A percentile compares a stretch with the other conserved stretches of the same genome.
These are phyloP conservation scores for Colletotrichum trifolii DNA, from an alignment of 2,329 filamentous ascomycete species.

Conservation along the genomic window DNA sequence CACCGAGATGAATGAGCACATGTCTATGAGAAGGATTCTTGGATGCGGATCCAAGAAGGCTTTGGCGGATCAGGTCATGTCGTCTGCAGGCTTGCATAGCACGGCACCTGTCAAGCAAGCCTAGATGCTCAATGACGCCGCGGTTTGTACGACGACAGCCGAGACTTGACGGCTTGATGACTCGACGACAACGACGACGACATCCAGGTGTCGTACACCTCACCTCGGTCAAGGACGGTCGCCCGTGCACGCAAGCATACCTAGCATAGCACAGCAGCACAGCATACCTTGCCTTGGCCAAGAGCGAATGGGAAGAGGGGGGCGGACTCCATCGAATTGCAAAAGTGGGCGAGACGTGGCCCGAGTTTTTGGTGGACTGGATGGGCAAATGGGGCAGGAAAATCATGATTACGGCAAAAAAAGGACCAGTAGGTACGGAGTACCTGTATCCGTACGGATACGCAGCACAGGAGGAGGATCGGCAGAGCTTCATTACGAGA, in stretches of 20 bases:
- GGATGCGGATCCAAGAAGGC: background rate
- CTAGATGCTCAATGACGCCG: background rate
- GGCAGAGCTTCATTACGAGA: slow-evolving; percentile 19
- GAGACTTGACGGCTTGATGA: too few species aligned
- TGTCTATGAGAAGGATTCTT: background rate
- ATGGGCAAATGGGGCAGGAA: background rate
- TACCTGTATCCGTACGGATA: background rate
- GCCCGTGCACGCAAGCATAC: slow-evolving; percentile 6
- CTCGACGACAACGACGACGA: too few species aligned
- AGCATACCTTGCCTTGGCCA: background rate
- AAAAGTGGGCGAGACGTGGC: slow-evolving; percentile 26
- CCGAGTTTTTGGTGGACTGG: too few species aligned
- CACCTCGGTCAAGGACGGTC: background rate
- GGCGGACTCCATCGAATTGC: slow-evolving; percentile 31
- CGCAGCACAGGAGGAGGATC: background rate
- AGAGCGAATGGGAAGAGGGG: slow-evolving; percentile 26
- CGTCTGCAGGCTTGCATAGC: slow-evolving; percentile 1
- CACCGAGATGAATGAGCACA: too few species aligned
- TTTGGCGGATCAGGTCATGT: background rate
- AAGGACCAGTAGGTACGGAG: background rate
- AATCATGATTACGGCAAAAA: slow-evolving; percentile 5
- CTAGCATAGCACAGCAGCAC: slow-evolving; percentile 21
- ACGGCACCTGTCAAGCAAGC: slow-evolving; percentile 18
- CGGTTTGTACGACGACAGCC: too few species aligned
- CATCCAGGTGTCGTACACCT: background rate